Conservation (phyloP, 73 alveolate species). For the Tetrahymena thermophila region DNA sequence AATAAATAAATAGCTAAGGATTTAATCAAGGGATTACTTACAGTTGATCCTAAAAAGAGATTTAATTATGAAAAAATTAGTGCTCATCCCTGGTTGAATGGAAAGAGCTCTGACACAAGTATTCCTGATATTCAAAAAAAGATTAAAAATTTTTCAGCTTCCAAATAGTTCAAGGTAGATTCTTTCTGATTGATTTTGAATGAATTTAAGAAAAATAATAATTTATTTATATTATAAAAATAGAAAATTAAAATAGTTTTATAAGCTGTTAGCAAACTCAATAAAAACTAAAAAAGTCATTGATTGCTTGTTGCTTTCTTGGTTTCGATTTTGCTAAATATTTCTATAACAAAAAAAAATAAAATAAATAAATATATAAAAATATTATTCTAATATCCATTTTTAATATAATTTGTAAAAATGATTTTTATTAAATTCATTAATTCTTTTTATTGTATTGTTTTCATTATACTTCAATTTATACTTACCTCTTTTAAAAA, state of each 20-base stretch:
- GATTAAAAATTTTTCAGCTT: conserved; percentile 63
- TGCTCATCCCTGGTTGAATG: conserved; percentile 68
- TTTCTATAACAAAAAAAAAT: no score
- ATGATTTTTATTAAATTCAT: background rate
- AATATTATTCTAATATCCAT: background rate
- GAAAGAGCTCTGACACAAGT: conserved; percentile 67
- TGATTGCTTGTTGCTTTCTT: no score
- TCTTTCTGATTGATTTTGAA: background rate
- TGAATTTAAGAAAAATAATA: background rate
- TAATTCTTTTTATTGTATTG: background rate
- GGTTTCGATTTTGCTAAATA: background rate
- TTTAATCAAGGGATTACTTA: conserved; percentile 55
- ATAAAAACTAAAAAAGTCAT: background rate
- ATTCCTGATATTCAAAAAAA: conserved; percentile 71
- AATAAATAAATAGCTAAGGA: conserved; percentile 63
- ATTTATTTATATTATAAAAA: background rate
- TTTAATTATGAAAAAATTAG: conserved; percentile 47
- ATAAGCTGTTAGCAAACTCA: background rate
- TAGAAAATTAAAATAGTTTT: background rate
- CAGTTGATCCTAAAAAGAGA: conserved; percentile 68
- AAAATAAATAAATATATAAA: no score
- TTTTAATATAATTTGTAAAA: background rate
- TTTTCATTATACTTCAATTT: no score
- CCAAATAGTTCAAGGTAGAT: conserved; percentile 16
- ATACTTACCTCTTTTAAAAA: background rate